phyloP scores from a whole-genome alignment of 2,329 filamentous ascomycete species.

The Hymenoscyphus fructigenus region DNA sequence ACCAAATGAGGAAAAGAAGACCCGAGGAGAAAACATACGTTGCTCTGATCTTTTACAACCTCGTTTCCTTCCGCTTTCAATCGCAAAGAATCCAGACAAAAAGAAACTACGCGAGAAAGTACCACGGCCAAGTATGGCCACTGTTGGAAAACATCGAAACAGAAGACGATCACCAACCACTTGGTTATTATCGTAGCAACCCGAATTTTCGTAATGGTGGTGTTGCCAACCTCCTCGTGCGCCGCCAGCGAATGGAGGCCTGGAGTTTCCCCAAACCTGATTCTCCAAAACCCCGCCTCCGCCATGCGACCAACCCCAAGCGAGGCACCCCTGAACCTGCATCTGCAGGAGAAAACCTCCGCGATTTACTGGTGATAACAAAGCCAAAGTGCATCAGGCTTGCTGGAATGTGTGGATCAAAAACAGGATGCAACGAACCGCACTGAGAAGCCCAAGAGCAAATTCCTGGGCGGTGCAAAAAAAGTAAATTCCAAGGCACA shows the following conservation, averaged over 20 bases:
- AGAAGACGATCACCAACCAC: not conserved
- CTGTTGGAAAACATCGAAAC: not conserved
- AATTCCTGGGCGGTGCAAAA: not conserved
- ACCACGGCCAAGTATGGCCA: not conserved
- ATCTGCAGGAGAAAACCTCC: not conserved
- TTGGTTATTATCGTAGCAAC: not conserved
- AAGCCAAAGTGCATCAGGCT: not conserved
- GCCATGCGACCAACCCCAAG: constrained; percentile 1
- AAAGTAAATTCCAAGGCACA: not conserved
- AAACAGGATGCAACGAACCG: not conserved
- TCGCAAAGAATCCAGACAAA: not conserved
- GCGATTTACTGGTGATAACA: not conserved
- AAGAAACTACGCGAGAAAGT: not conserved
- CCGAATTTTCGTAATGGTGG: not conserved
- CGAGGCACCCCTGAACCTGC: constrained; percentile 1
- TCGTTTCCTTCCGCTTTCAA: not conserved
- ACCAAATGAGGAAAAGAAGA: not conserved
- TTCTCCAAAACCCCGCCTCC: constrained; percentile 1
- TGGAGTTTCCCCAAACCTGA: constrained; percentile 4
- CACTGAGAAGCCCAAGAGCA: not conserved
- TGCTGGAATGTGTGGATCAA: not conserved
- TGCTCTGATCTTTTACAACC: not conserved
- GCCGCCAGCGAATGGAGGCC: constrained; percentile 6
- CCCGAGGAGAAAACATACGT: not conserved
- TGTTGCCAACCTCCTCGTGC: not conserved